phyloP scores from a whole-genome alignment of 352 stramenopile species.

The Pythium guiyangense region DNA sequence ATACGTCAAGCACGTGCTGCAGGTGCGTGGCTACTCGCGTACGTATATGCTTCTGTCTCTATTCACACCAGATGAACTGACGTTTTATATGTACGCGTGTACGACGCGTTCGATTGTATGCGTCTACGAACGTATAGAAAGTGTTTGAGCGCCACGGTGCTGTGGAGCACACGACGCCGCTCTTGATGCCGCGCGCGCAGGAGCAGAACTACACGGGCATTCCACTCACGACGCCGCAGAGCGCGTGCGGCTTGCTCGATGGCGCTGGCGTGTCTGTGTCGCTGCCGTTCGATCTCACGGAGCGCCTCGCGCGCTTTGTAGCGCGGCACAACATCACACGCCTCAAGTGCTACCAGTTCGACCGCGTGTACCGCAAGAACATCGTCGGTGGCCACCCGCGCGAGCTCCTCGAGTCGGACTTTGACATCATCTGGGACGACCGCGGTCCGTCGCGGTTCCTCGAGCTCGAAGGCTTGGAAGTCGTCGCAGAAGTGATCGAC shows the following conservation, averaged over 20 bases:
- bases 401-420: constrained; percentile 78
- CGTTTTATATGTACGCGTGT: neutral
- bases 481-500: constrained; percentile 73
- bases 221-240: constrained; percentile 44
- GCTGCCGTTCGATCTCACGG: constrained; percentile 80
- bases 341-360: constrained; percentile 85
- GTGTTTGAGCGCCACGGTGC: constrained; percentile 82
- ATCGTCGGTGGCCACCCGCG: constrained; percentile 69
- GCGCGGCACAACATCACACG: constrained; percentile 75
- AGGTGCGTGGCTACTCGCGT: constrained; percentile 24
- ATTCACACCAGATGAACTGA: neutral
- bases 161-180: constrained; percentile 68
- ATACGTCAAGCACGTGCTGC: constrained; percentile 62
- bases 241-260: constrained; percentile 65
- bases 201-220: constrained; percentile 72
- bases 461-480: constrained; percentile 71
- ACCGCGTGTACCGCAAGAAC: constrained; percentile 78
- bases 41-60: neutral
- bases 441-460: constrained; percentile 54
- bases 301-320: constrained; percentile 76
- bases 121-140: constrained; percentile 30
- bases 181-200: constrained; percentile 68
- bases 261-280: constrained; percentile 73
- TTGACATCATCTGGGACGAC: constrained; percentile 86
- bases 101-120: neutral